Evolutionary conservation across 2,329 filamentous ascomycete genomes (phyloP).

Genomic region (Chaetomium strumarium): DNA sequence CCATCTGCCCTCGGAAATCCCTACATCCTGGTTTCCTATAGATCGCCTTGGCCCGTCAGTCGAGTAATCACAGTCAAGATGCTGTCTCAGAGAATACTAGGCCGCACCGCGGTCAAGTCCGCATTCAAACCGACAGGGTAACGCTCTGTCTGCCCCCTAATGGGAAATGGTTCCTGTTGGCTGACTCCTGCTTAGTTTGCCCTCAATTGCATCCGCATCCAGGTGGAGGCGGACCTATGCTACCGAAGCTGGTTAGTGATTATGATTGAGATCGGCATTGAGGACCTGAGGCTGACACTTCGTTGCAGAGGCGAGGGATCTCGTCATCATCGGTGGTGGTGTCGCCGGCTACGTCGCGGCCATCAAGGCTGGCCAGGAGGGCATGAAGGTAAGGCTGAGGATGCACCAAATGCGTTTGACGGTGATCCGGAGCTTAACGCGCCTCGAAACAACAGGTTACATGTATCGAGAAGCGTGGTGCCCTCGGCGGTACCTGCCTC

Average conservation of each 20-base stretch:
- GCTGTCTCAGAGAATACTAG: conserved; percentile 57
- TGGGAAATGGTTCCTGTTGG: conserved; percentile 23
- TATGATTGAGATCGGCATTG: conserved; percentile 34
- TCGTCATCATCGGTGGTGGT: conserved; percentile 96
- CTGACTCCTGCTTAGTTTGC: conserved; percentile 38
- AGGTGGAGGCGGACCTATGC: conserved; percentile 56
- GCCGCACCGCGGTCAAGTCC: conserved; percentile 51
- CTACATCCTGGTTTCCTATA: not conserved
- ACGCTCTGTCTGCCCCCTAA: conserved; percentile 18
- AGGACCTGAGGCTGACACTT: conserved; percentile 33
- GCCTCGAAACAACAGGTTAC: conserved; percentile 56
- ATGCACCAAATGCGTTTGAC: not conserved
- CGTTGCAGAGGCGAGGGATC: conserved; percentile 81
- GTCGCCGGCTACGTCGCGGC: conserved; percentile 98
- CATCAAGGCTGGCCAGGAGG: conserved; percentile 97
- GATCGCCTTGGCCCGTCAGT: conserved; percentile 14
- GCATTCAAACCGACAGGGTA: conserved; percentile 51
- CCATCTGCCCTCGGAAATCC: conserved; percentile 5
- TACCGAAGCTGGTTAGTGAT: conserved; percentile 48
- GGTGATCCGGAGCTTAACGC: conserved; percentile 1
- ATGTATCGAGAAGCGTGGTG: conserved; percentile 97
- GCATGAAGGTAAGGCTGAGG: conserved; percentile 65
- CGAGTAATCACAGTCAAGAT: conserved; percentile 37
- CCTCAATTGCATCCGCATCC: conserved; percentile 43
- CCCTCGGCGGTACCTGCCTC: conserved; percentile 91